Base-by-base conservation (phyloP, 768 basidiomycete species). In the Amanita exitialis region DNA sequence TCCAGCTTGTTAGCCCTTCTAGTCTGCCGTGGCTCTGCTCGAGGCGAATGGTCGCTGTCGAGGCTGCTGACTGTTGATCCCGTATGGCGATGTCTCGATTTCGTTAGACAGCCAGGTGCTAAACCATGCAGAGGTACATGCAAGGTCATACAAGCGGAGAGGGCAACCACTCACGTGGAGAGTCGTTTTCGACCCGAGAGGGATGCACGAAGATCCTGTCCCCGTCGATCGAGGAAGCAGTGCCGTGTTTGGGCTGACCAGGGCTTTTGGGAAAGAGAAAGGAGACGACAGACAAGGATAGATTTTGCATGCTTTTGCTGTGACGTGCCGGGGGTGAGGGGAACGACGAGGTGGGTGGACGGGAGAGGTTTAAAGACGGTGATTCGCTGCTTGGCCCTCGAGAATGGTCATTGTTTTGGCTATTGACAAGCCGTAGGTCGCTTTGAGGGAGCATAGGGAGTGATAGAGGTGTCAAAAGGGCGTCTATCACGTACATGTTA, bases 261-360 rank as follows among this genome's bases (percentile, higher is more conserved):
- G 42, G 3, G 18, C 13, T 28, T 36, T 43, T 43, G 5, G 23
- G n/a, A 25, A 44, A 51, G 1, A 51, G 34, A 34, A 30, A 8
- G 12, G 49, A 44, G 12, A 44, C 42, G n/a, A 51, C 39, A 15
- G 50, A 51, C 42, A 51, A 5, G 16, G 39, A 50, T 16, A 41
- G 25, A 32, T 36, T 44, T 23, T 44, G 20, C 32, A 43, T 44
- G 39, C 28, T 51, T 34, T 36, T 51, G 25, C 16, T 44, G 2
- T 50, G 18, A 28, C 36, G 36, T 2, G 45, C 6, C 0, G 45
- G 21, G 10, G 20, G 21, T 35, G 32, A 34, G 15, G 45, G 9
- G 10, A 18, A 13, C 6, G 45, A 25, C 16, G 34, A 21, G 6
- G 45, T n/a, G 32, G 45, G 9, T 6, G 23, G 25, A 38, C 12